Evolutionary conservation across 2,329 filamentous ascomycete genomes (phyloP), one percentile per base, ranked within the genome.

Genomic region (Colletotrichum australisinense): DNA sequence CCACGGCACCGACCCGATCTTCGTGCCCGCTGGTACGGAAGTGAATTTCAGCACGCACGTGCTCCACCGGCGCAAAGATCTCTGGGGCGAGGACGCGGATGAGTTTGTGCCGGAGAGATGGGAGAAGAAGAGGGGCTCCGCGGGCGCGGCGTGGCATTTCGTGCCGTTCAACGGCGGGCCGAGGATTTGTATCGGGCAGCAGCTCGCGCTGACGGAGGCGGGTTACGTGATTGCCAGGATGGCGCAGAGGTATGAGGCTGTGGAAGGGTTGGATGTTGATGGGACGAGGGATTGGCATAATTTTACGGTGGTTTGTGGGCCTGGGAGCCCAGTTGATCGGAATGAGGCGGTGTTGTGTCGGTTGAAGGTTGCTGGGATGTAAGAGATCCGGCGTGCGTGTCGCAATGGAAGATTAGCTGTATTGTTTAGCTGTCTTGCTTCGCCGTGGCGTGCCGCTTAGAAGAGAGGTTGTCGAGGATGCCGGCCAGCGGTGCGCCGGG

Each of bases 101-200:
- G 77, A 79, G n/a, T 84, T 84, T 57, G 75, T 77, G 1, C 84
- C 83, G 0, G 82, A 83, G 64, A 75, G 83, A 14, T 85, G 83
- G 83, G 83, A 82, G 30, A 75, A 70, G 62, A 79, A 77, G 3
- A 74, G 78, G 30, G 58, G 69, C 1, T 49, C 58, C 1, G 64
- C 57, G 52, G 26, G 69, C 2, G 69, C 78, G 4, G 78, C 78
- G 9, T 83, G 80, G 80, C 81, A 78, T 19, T 84, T 80, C 56
- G 75, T 81, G 7, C 80, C 81, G 1, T 84, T 84, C 69, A 84
- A 81, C 63, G 81, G 80, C 4, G 82, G 81, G 0, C 83, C 83
- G 11, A 76, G 82, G 38, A 79, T 81, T 6, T 84, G 82, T 62
- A 74, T 84, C 2, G 81, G 80, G 3, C 80, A 82, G 74, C 77